These are phyloP conservation scores for Lasiosphaeria hispida DNA, from an alignment of 495 filamentous ascomycete species.

Conservation along the genomic window DNA sequence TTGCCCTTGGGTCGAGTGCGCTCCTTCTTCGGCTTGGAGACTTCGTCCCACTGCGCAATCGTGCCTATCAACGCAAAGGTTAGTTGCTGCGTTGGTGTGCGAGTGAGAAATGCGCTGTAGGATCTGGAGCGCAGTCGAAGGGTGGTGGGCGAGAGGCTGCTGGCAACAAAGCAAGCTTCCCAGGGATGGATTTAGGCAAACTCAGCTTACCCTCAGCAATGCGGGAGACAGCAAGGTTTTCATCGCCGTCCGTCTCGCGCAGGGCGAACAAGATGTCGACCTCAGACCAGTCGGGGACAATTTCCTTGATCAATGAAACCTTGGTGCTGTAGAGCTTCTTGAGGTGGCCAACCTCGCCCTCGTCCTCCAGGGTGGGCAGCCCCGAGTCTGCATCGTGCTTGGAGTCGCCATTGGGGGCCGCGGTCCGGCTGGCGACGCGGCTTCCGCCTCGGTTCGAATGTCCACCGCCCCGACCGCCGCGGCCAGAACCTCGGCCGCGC, in stretches of 20 bases:
- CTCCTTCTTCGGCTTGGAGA: conserved; percentile 88
- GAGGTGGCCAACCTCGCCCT: conserved; percentile 85
- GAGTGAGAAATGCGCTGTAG: not conserved
- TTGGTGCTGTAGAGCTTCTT: conserved; percentile 81
- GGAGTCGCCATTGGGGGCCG: conserved; percentile 46
- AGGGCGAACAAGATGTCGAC: conserved; percentile 89
- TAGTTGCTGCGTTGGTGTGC: conserved; percentile 1
- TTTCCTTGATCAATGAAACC: conserved; percentile 74
- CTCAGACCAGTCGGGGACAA: conserved; percentile 90
- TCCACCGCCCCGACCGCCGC: conserved; percentile 74
- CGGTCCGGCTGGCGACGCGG: conserved; percentile 50
- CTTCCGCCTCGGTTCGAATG: conserved; percentile 72
- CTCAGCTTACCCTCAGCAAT: conserved; percentile 79
- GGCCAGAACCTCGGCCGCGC: conserved; percentile 43
- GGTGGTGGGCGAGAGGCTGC: conserved; percentile 10
- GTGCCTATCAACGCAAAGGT: conserved; percentile 55
- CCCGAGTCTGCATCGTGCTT: conserved; percentile 59
- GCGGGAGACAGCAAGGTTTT: conserved; percentile 77
- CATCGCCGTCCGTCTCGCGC: conserved; percentile 86
- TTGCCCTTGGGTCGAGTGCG: conserved; percentile 79
- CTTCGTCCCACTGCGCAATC: conserved; percentile 91
- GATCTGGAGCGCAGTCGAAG: not conserved
- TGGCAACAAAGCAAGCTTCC: conserved; percentile 2
- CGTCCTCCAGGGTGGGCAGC: conserved; percentile 63
- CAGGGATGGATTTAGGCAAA: not conserved